These are phyloP conservation scores for Cutaneotrichosporon dermatis DNA, from an alignment of 1,284 basidiomycete genomes.

Conservation along the genomic window DNA sequence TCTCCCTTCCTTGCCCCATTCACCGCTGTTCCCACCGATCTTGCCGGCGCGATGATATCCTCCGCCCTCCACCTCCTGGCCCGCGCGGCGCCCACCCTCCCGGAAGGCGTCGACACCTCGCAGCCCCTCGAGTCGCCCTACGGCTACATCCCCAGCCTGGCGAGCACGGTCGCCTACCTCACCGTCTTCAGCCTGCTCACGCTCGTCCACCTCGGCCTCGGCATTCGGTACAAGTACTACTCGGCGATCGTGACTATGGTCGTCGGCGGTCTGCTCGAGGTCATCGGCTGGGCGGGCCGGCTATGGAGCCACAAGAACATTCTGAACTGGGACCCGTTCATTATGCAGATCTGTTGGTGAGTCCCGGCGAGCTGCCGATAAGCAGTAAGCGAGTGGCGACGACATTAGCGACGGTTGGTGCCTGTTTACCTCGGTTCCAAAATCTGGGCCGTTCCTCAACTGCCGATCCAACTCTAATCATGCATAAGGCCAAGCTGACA, in stretches of 20 bases:
- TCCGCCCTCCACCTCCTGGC: no score
- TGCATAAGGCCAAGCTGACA: not conserved
- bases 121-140: constrained; percentile 24
- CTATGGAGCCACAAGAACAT: constrained; percentile 35
- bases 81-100: no score
- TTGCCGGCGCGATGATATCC: no score
- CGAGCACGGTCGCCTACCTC: constrained; percentile 24
- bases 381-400: no score
- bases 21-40: no score
- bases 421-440: no score
- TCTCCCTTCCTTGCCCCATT: no score
- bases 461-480: no score
- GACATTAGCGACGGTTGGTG: no score
- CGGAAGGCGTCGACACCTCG: no score
- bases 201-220: constrained; percentile 53
- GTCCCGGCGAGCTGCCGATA: constrained; percentile 7
- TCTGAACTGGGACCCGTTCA: constrained; percentile 31
- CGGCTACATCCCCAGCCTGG: constrained; percentile 30
- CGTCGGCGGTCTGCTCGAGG: constrained; percentile 55
- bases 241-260: constrained; percentile 57
- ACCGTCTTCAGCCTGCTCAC: constrained; percentile 28
- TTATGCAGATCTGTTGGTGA: constrained; percentile 52
- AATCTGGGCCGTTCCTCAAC: no score
- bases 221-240: constrained; percentile 50
- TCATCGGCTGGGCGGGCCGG: constrained; percentile 47